A percentile compares a stretch with the other conserved stretches of the same genome.
Conservation (phyloP, 225 moss, liverwort and hornwort genomes). For the Climacium dendroides region DNA sequence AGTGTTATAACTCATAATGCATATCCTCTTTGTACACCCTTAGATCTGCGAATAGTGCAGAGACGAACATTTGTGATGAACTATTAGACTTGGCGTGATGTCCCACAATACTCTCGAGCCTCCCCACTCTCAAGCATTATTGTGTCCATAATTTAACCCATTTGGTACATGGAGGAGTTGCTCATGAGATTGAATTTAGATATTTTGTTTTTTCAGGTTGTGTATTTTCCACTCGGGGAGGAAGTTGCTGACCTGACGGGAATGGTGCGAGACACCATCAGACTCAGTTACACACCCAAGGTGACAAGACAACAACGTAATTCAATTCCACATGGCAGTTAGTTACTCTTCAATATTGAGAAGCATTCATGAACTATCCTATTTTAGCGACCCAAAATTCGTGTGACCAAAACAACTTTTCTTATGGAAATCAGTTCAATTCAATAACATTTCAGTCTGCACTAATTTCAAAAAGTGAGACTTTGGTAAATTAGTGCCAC, state of each 20-base stretch:
- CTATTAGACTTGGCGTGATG: no score
- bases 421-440: neutral
- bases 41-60: no score
- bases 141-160: neutral
- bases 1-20: no score
- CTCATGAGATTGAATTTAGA: neutral
- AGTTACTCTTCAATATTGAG: neutral
- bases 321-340: neutral
- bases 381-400: neutral
- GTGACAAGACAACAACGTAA: neutral
- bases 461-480: neutral
- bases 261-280: conserved; percentile 57
- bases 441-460: neutral
- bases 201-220: conserved; percentile 16
- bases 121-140: no score
- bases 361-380: neutral
- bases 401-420: neutral
- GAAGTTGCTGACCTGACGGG: conserved; percentile 44
- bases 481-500: neutral
- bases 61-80: no score
- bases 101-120: no score
- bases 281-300: conserved; percentile 25
- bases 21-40: no score
- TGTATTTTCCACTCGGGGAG: conserved; percentile 37
- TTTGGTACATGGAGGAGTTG: neutral